Percentiles rank a stretch among this genome's conserved stretches.
These are phyloP conservation scores for Cucurbita pepo DNA, from an alignment of 306 rosid species.

Conservation along the genomic window DNA sequence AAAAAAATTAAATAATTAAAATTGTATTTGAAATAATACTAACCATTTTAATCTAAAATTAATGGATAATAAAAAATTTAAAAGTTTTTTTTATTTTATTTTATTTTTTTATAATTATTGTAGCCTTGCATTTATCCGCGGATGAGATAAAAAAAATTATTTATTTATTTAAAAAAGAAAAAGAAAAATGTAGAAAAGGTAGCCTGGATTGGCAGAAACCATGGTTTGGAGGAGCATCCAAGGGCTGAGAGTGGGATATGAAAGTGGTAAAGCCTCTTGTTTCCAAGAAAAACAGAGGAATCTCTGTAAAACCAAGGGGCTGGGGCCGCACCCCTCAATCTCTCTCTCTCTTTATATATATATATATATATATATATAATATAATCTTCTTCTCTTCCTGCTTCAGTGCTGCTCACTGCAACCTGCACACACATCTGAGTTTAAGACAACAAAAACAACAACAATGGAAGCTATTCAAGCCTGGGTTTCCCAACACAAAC, in stretches of 20 bases:
- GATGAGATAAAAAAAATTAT: too few relatives aligned
- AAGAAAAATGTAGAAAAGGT: neutral
- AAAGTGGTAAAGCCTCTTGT: neutral
- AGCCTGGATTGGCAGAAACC: neutral
- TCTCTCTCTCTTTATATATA: neutral
- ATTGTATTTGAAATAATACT: too few relatives aligned
- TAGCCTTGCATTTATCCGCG: too few relatives aligned
- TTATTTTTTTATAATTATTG: too few relatives aligned
- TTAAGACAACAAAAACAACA: neutral
- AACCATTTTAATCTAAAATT: too few relatives aligned
- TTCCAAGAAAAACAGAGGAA: neutral
- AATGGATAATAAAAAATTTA: too few relatives aligned
- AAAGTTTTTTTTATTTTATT: too few relatives aligned
- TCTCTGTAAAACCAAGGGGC: neutral
- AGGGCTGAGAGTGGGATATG: neutral
- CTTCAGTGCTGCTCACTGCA: neutral
- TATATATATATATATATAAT: neutral
- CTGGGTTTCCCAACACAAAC: constrained; percentile 72
- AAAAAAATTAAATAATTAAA: too few relatives aligned
- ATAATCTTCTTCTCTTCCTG: neutral
- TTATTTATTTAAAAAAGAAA: neutral
- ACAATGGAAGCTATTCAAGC: constrained; percentile 54
- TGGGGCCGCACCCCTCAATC: neutral
- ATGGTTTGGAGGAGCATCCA: neutral
- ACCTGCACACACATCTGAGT: neutral